Evolutionary conservation across 2,329 filamentous ascomycete species (phyloP).

Genomic region (Colletotrichum theobromicola): DNA sequence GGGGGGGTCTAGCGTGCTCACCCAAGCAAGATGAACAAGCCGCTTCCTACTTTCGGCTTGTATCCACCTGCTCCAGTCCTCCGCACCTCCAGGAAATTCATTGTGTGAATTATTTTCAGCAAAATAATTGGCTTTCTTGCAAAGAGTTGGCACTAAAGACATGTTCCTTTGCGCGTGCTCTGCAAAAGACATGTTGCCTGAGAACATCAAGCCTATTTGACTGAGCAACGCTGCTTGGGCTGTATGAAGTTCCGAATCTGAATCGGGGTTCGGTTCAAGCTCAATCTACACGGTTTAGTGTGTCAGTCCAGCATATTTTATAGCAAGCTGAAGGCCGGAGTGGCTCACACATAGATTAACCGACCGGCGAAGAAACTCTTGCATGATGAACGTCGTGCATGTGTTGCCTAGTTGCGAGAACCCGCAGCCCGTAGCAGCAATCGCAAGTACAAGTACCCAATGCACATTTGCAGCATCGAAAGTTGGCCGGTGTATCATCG

Average conservation of each 20-base stretch:
- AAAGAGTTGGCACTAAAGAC: not conserved
- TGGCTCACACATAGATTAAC: not conserved
- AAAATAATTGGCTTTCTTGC: not conserved
- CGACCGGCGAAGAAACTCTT: not conserved
- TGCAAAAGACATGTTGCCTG: not conserved
- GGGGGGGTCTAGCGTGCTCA: not conserved
- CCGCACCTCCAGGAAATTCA: fast-evolving
- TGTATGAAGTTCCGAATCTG: not conserved
- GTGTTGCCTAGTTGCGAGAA: not conserved
- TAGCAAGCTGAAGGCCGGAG: not conserved
- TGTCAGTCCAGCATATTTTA: not conserved
- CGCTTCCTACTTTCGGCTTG: not conserved
- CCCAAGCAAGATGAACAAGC: not conserved
- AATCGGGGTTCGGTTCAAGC: not conserved
- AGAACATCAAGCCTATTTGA: not conserved
- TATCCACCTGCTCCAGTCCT: not conserved
- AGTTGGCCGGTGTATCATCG: not conserved
- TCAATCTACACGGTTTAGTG: not conserved
- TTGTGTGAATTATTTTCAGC: not conserved
- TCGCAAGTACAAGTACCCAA: not conserved
- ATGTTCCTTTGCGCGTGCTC: not conserved
- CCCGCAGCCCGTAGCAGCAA: not conserved
- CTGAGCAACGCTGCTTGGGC: not conserved
- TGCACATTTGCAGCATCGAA: not conserved
- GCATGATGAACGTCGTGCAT: not conserved